Evolutionary conservation across 257 asterid species (phyloP).

Genomic region (Petrea volubilis): DNA sequence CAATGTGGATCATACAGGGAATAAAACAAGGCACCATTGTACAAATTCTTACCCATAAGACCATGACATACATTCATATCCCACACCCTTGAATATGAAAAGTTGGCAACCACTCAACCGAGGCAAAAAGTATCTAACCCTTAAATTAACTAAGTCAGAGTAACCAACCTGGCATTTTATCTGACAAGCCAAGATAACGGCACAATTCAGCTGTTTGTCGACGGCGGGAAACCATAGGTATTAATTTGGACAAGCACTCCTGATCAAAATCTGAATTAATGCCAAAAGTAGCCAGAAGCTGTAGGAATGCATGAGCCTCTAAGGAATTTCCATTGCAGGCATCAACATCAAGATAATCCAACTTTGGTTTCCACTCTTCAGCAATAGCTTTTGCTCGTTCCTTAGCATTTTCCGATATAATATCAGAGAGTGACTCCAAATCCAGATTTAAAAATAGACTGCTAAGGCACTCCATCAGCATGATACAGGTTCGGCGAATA

Average conservation of each 20-base stretch:
- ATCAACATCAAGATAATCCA: conserved; percentile 88
- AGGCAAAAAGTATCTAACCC: conserved; percentile 5
- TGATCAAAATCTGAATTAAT: conserved; percentile 82
- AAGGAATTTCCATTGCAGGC: conserved; percentile 94
- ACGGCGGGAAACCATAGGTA: conserved; percentile 99
- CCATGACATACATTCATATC: neutral
- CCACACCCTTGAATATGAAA: neutral
- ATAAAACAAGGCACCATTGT: neutral
- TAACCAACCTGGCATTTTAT: conserved; percentile 90
- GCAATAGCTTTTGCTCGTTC: conserved; percentile 86
- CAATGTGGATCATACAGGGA: neutral
- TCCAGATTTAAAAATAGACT: conserved; percentile 48
- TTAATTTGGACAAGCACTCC: conserved; percentile 70
- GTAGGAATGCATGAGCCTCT: conserved; percentile 98
- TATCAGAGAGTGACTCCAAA: conserved; percentile 34
- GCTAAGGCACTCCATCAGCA: conserved; percentile 97
- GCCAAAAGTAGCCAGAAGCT: conserved; percentile 87
- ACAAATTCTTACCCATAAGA: neutral
- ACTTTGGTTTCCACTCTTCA: conserved; percentile 92
- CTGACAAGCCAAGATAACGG: conserved; percentile 87
- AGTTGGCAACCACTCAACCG: neutral
- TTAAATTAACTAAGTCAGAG: conserved; percentile 1
- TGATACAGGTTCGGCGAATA: conserved; percentile 88
- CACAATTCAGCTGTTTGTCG: conserved; percentile 97
- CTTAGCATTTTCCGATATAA: conserved; percentile 59